Conservation (phyloP, 257 asterid species). For the Salvia rosmarinus region DNA sequence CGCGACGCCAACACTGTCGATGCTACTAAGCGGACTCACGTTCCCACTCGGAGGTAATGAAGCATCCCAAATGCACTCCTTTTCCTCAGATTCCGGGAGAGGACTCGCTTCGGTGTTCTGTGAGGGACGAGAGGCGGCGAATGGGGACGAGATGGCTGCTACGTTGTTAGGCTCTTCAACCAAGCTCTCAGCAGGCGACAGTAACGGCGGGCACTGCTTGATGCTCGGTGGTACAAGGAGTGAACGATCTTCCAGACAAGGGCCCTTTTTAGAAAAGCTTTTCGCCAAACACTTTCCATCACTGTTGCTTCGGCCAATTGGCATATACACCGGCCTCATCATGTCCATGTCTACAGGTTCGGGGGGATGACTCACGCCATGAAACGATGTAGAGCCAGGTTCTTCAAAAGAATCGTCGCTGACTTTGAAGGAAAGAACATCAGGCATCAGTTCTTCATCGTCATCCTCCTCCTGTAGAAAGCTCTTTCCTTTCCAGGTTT, state of each 20-base stretch:
- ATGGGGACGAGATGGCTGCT: slow-evolving; percentile 47
- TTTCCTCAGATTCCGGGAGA: slow-evolving; percentile 49
- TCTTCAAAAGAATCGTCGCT: slow-evolving; percentile 69
- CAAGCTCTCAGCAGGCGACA: slow-evolving; percentile 47
- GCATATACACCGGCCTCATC: slow-evolving; percentile 76
- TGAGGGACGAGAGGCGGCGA: slow-evolving; percentile 40
- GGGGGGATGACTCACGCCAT: slow-evolving; percentile 88
- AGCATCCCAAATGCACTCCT: slow-evolving; percentile 65
- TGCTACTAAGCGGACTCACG: slow-evolving; percentile 62
- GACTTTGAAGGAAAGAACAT: slow-evolving; percentile 51
- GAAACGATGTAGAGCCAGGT: slow-evolving; percentile 76
- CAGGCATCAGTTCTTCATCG: slow-evolving; percentile 57
- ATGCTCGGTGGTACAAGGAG: slow-evolving; percentile 54
- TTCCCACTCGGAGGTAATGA: slow-evolving; percentile 65
- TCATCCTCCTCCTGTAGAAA: slow-evolving; percentile 54
- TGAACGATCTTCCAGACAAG: slow-evolving; percentile 62
- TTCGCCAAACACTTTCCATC: slow-evolving; percentile 57
- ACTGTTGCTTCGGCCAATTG: slow-evolving; percentile 58
- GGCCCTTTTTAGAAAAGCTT: slow-evolving; percentile 63
- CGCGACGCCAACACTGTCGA: slow-evolving; percentile 51
- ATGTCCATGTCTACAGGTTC: slow-evolving; percentile 77
- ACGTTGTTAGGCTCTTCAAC: slow-evolving; percentile 45
- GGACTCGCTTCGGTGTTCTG: slow-evolving; percentile 49
- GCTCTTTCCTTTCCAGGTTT: slow-evolving; percentile 61
- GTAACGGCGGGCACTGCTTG: slow-evolving; percentile 42